Conservation (phyloP, 495 filamentous ascomycete genomes). For the Hypoxylon cercidicola region DNA sequence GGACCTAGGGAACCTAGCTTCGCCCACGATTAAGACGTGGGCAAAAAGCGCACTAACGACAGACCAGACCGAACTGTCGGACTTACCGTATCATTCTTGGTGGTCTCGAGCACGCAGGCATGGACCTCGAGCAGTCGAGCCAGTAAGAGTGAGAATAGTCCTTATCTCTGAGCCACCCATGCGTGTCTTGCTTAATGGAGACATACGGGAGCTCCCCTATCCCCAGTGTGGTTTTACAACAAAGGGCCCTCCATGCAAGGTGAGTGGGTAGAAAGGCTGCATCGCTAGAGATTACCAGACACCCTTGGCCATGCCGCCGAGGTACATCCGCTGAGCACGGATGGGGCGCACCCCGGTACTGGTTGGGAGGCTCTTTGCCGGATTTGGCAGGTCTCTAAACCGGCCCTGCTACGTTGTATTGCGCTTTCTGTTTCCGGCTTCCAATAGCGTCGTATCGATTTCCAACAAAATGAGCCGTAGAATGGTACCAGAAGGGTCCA, state of each 20-base stretch:
- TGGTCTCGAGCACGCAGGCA: conserved; percentile 25
- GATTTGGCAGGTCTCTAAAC: conserved; percentile 32
- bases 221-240: background rate
- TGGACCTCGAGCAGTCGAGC: conserved; percentile 15
- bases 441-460: conserved; percentile 27
- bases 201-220: conserved; percentile 1
- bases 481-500: conserved; percentile 8
- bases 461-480: conserved; percentile 7
- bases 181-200: conserved; percentile 26
- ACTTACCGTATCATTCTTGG: conserved; percentile 31
- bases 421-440: conserved; percentile 1
- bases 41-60: conserved; percentile 16
- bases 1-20: background rate
- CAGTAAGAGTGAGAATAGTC: conserved; percentile 23
- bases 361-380: conserved; percentile 7
- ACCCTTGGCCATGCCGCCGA: conserved; percentile 30
- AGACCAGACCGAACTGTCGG: conserved; percentile 30
- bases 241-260: background rate
- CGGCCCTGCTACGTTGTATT: conserved; percentile 39
- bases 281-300: background rate
- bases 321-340: conserved; percentile 39
- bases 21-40: background rate
- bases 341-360: conserved; percentile 18
- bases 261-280: conserved; percentile 2
- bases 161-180: conserved; percentile 35